These are phyloP conservation scores for Rhododendron ferrugineum DNA, from an alignment of 148 eudicot species.

Conservation along the genomic window DNA sequence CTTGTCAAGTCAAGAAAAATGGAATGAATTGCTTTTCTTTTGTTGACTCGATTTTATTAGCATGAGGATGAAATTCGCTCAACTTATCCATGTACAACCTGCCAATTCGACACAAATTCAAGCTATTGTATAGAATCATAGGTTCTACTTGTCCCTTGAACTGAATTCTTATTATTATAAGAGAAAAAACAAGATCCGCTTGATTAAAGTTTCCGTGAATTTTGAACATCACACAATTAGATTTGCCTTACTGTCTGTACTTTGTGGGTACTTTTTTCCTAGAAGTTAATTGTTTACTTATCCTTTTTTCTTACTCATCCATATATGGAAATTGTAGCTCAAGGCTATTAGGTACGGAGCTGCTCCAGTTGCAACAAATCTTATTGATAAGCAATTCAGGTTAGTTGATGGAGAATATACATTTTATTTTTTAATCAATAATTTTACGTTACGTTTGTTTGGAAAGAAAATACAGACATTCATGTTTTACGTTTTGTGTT, in stretches of 20 bases:
- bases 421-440: neutral
- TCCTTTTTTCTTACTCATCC: neutral
- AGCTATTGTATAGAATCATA: neutral
- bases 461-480: too few species aligned
- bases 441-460: neutral
- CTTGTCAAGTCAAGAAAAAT: neutral
- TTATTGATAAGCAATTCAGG: constrained; percentile 38
- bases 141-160: neutral
- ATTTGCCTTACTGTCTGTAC: neutral
- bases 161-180: neutral
- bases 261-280: neutral
- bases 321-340: constrained; percentile 26
- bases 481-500: neutral
- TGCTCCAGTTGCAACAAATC: constrained; percentile 34
- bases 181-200: neutral
- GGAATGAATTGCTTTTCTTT: neutral
- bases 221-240: neutral
- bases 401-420: constrained; percentile 8
- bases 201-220: neutral
- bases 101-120: neutral
- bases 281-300: neutral
- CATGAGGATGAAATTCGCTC: neutral
- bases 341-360: constrained; percentile 63
- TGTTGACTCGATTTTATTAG: neutral
- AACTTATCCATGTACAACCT: neutral